Evolutionary conservation across 768 basidiomycete genomes (phyloP).

Genomic region (Gloeostereum incarnatum): DNA sequence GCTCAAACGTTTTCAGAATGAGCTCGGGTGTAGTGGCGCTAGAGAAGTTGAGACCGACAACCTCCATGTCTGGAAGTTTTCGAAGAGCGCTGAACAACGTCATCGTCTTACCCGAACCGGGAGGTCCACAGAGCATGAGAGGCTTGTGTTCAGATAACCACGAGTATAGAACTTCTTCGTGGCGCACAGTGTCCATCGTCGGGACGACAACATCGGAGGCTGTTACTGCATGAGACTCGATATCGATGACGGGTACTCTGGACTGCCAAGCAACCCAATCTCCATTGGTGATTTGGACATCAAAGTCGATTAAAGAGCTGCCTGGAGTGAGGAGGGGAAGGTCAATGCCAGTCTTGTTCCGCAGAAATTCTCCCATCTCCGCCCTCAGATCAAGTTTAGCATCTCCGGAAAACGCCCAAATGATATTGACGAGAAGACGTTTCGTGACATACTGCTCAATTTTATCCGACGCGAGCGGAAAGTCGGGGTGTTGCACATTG

Average conservation of each 20-base stretch:
- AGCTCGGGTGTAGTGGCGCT: constrained; percentile 97
- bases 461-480: constrained; percentile 77
- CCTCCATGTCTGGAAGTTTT: constrained; percentile 97
- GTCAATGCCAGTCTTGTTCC: constrained; percentile 82
- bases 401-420: constrained; percentile 98
- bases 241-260: constrained; percentile 89
- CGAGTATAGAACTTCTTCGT: constrained; percentile 97
- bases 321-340: constrained; percentile 69
- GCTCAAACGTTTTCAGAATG: constrained; percentile 98
- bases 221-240: constrained; percentile 93
- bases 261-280: constrained; percentile 93
- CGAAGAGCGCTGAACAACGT: constrained; percentile 96
- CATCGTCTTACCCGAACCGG: constrained; percentile 99
- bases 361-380: constrained; percentile 81
- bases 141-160: constrained; percentile 99
- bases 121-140: constrained; percentile 95
- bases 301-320: constrained; percentile 88
- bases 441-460: constrained; percentile 90
- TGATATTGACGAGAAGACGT: constrained; percentile 81
- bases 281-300: constrained; percentile 78
- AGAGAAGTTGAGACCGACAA: constrained; percentile 98
- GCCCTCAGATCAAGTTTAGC: constrained; percentile 86
- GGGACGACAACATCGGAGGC: constrained; percentile 96
- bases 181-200: constrained; percentile 96
- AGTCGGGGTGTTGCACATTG: constrained; percentile 91